Conservation (phyloP, 2,329 filamentous ascomycete genomes). For the Alternaria rosae region DNA sequence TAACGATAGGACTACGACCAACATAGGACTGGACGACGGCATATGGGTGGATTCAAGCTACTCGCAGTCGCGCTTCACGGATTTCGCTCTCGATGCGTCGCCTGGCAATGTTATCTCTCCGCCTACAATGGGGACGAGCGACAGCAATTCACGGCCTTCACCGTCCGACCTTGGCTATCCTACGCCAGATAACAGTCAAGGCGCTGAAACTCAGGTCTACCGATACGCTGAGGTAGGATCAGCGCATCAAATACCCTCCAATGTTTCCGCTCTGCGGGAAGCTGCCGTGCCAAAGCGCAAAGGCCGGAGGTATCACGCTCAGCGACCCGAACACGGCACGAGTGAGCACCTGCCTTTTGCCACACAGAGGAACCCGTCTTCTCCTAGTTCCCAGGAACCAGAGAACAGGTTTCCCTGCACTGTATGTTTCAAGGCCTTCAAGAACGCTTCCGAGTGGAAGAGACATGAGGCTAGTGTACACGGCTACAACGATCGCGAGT, state of each 20-base stretch:
- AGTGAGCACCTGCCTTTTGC: neutral
- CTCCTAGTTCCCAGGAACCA: neutral
- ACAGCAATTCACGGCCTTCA: neutral
- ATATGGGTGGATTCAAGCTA: neutral
- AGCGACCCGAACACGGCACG: neutral
- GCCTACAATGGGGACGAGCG: neutral
- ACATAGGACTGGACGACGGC: no score
- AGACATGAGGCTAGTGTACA: constrained; percentile 23
- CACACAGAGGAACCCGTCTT: neutral
- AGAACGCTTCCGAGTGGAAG: constrained; percentile 16
- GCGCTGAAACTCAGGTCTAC: neutral
- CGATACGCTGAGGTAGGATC: no score
- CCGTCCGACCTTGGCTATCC: neutral
- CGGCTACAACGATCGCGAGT: constrained; percentile 7
- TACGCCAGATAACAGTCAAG: neutral
- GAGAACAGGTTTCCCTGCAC: constrained; percentile 13
- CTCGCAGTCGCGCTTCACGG: neutral
- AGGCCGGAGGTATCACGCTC: neutral
- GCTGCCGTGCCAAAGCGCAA: neutral
- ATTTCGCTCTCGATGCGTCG: neutral
- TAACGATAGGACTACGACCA: fast-evolving
- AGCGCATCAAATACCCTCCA: neutral
- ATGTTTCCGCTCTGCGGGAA: no score
- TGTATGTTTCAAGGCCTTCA: constrained; percentile 16
- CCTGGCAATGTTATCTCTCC: neutral